Conservation (phyloP, 805 yeast species). For the Candida glaebosa region DNA sequence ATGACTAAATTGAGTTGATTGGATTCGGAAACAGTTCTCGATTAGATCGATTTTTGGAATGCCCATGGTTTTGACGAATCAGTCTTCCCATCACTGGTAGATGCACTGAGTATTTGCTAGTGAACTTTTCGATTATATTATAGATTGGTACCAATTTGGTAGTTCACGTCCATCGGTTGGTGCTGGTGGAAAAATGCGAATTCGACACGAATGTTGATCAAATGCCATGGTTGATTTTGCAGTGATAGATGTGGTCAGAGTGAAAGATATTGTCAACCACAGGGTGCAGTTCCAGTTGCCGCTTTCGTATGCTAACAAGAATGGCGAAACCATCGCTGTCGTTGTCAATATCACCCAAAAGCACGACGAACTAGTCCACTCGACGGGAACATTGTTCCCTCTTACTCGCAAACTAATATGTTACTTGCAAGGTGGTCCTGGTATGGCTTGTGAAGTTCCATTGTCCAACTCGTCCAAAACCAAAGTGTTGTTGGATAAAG, state of each 20-base stretch:
- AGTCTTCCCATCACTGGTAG: too few species aligned
- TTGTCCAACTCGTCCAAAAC: slow-evolving; percentile 30
- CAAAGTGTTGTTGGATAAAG: slow-evolving; percentile 37
- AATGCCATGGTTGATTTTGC: slow-evolving; percentile 6
- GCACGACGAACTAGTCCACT: slow-evolving; percentile 18
- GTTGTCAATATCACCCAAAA: slow-evolving; percentile 34
- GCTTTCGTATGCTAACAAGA: slow-evolving; percentile 12
- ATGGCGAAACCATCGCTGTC: slow-evolving; percentile 14
- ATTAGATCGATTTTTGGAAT: too few species aligned
- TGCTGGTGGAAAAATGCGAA: neutral
- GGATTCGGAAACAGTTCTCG: too few species aligned
- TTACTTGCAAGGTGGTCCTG: slow-evolving; percentile 56
- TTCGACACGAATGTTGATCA: neutral
- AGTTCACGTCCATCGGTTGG: too few species aligned
- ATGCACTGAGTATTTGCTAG: neutral
- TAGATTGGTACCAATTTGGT: neutral
- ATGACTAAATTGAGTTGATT: too few species aligned
- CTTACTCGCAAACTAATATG: slow-evolving; percentile 32
- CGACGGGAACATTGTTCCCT: slow-evolving; percentile 19
- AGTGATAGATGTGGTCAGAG: slow-evolving; percentile 20
- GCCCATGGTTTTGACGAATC: too few species aligned
- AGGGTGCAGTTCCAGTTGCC: slow-evolving; percentile 22
- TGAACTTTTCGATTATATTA: neutral
- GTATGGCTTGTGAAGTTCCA: slow-evolving; percentile 44
- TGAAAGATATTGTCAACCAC: slow-evolving; percentile 18